Conservation (phyloP, 2,329 filamentous ascomycete genomes). For the Alternaria arbusti region DNA sequence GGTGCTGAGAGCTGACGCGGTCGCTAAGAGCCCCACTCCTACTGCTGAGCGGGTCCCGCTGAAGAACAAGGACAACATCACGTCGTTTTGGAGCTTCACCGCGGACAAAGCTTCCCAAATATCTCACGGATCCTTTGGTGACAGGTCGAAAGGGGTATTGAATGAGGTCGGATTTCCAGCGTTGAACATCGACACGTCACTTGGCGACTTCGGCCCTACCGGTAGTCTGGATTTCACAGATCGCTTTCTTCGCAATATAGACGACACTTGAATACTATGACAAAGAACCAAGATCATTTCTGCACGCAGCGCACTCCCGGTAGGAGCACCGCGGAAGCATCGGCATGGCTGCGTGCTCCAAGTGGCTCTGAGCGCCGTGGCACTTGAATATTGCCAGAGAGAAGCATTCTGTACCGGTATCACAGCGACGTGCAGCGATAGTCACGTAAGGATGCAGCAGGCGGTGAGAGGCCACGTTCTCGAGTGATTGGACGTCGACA, state of each 20-base stretch:
- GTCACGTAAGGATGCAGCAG: constrained; percentile 21
- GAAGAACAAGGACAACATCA: constrained; percentile 32
- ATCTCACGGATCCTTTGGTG: constrained; percentile 10
- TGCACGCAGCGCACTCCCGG: not conserved
- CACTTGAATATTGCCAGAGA: constrained; percentile 5
- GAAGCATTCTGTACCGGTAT: constrained; percentile 7
- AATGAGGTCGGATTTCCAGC: constrained; percentile 26
- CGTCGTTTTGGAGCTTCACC: constrained; percentile 21
- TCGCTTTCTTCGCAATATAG: constrained; percentile 33
- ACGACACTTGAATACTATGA: constrained; percentile 16
- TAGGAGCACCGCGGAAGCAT: not conserved
- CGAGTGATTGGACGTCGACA: constrained; percentile 44
- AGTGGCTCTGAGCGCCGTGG: not conserved
- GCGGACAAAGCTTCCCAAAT: constrained; percentile 32
- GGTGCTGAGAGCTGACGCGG: constrained; percentile 8
- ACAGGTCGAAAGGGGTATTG: constrained; percentile 8
- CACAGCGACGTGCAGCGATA: constrained; percentile 17
- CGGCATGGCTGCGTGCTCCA: not conserved
- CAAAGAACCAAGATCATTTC: not conserved
- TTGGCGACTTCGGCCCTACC: constrained; percentile 30
- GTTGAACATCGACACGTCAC: constrained; percentile 29
- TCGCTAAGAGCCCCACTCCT: constrained; percentile 29
- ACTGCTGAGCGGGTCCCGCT: constrained; percentile 32
- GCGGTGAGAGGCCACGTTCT: constrained; percentile 47
- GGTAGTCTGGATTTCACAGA: constrained; percentile 35